These are phyloP conservation scores for Solanum commersonii DNA, from an alignment of 257 asterid species.

Conservation along the genomic window DNA sequence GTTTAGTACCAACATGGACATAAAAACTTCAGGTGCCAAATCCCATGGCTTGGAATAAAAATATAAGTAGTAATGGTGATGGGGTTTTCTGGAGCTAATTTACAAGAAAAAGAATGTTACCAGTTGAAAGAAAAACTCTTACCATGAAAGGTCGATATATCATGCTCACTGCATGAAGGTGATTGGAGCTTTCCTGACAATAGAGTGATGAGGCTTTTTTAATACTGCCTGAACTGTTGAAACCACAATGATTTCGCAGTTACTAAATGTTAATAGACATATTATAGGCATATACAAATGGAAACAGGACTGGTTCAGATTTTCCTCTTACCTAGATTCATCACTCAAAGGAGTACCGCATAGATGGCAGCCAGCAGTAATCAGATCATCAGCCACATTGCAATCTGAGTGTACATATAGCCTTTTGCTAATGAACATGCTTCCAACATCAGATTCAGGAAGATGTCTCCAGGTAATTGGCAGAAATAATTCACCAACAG, in stretches of 20 bases:
- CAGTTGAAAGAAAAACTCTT: not conserved
- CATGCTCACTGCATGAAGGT: slow-evolving; percentile 37
- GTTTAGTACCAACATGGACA: not conserved
- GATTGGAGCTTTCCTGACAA: slow-evolving; percentile 44
- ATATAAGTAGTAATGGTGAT: not conserved
- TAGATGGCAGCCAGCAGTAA: slow-evolving; percentile 49
- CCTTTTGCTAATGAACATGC: slow-evolving; percentile 64
- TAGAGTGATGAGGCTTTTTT: slow-evolving; percentile 23
- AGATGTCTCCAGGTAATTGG: slow-evolving; percentile 50
- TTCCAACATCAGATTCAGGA: slow-evolving; percentile 43
- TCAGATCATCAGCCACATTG: slow-evolving; percentile 47
- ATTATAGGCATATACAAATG: not conserved
- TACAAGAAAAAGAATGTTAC: not conserved
- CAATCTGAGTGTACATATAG: slow-evolving; percentile 20
- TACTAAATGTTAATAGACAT: not conserved
- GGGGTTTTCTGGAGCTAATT: not conserved
- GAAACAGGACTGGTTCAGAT: not conserved
- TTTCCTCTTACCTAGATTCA: slow-evolving; percentile 24
- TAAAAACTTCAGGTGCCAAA: not conserved
- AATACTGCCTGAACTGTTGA: slow-evolving; percentile 29
- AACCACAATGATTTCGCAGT: not conserved
- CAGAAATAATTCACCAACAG: slow-evolving; percentile 57
- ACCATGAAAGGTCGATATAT: slow-evolving; percentile 73
- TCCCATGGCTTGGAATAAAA: not conserved
- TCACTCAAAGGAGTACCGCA: slow-evolving; percentile 45